Percentiles rank a stretch among this genome's conserved stretches.
Conservation (phyloP, 371 early-diverging fungal genomes). For the Mucor velutinosus region DNA sequence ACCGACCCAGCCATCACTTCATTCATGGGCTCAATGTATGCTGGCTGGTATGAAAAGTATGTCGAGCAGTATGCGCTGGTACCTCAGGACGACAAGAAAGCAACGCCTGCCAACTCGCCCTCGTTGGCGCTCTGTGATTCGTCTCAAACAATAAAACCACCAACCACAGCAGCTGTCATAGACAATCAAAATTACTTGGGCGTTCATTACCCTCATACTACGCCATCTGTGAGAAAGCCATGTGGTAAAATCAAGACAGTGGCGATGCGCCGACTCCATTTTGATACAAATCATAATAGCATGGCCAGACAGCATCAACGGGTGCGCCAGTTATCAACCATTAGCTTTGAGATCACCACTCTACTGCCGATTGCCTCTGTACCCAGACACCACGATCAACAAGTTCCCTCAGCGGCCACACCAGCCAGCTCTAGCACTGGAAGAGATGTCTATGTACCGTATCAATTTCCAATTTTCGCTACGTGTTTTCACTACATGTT, state of each 20-base stretch:
- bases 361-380: background rate
- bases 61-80: background rate
- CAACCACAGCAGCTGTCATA: background rate
- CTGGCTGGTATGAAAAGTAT: background rate
- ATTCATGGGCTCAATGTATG: background rate
- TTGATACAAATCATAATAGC: background rate
- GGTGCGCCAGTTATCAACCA: background rate
- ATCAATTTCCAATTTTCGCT: background rate
- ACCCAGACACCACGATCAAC: background rate
- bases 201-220: no score
- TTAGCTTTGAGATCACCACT: background rate
- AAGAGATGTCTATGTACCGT: background rate
- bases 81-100: background rate
- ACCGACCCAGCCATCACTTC: constrained; percentile 27
- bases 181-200: no score
- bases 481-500: background rate
- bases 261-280: background rate
- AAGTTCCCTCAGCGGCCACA: background rate
- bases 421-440: background rate
- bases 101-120: background rate
- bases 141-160: background rate
- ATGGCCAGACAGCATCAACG: background rate
- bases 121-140: background rate
- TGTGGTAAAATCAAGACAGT: background rate
- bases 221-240: no score